phyloP scores from a whole-genome alignment of 2,329 filamentous ascomycete species.

The Elsinoe australis region DNA sequence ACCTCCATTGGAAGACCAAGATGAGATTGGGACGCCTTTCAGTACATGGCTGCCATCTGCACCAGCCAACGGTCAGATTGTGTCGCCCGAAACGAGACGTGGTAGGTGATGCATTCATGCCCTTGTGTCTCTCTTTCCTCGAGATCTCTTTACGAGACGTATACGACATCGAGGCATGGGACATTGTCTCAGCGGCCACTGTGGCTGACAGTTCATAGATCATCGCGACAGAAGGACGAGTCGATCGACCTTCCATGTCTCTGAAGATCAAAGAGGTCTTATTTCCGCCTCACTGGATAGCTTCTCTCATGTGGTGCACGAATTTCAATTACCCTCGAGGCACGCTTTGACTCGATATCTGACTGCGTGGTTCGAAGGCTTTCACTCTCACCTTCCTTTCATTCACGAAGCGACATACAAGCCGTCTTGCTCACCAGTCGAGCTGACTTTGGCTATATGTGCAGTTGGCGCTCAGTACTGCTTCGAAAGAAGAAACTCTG shows the following conservation, averaged over 20 bases:
- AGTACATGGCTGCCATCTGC: constrained; percentile 12
- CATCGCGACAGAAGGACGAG: too few relatives aligned
- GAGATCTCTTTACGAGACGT: too few relatives aligned
- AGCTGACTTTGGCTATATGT: constrained; percentile 30
- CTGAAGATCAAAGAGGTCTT: constrained; percentile 1
- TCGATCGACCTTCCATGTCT: constrained; percentile 4
- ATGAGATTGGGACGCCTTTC: constrained; percentile 12
- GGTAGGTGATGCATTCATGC: neutral
- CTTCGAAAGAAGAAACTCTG: constrained; percentile 28
- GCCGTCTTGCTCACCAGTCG: constrained; percentile 27
- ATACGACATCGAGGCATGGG: too few relatives aligned
- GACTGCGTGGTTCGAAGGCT: constrained; percentile 18
- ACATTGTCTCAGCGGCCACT: too few relatives aligned
- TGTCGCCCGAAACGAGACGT: constrained; percentile 1
- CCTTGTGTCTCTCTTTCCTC: neutral
- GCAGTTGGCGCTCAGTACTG: constrained; percentile 31
- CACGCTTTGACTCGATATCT: constrained; percentile 8
- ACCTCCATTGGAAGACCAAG: neutral
- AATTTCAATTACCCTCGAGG: constrained; percentile 1
- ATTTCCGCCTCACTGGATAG: neutral
- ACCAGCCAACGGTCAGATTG: constrained; percentile 6
- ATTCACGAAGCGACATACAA: constrained; percentile 31
- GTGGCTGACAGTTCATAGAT: too few relatives aligned
- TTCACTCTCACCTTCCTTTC: constrained; percentile 31
- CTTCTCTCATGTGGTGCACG: neutral